Percentiles rank a stretch among this genome's conserved stretches.
These are phyloP conservation scores for Isatis lusitanica DNA, from an alignment of 441 rosid genomes.

Conservation along the genomic window DNA sequence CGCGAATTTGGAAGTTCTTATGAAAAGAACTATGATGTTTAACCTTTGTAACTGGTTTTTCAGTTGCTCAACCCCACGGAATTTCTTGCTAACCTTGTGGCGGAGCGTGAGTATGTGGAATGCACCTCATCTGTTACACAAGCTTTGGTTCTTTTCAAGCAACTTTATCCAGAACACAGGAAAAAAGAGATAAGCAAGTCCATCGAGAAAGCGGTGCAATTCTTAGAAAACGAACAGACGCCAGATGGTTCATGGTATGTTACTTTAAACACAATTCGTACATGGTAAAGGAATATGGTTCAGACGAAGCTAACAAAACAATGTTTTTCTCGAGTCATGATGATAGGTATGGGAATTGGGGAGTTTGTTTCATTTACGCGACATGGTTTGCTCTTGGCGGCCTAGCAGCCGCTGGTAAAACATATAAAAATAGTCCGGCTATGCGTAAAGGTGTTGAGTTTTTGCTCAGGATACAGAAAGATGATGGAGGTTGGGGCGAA, in stretches of 20 bases:
- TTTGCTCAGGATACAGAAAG: conserved; percentile 35
- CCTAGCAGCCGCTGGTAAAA: conserved; percentile 37
- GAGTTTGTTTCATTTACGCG: conserved; percentile 34
- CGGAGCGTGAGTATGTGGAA: conserved; percentile 40
- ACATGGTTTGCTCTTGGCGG: conserved; percentile 39
- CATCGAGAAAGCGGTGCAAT: conserved; percentile 34
- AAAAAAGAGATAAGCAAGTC: conserved; percentile 30
- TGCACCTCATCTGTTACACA: conserved; percentile 40
- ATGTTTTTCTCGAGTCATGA: background rate
- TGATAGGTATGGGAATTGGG: conserved; percentile 41
- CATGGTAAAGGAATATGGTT: background rate
- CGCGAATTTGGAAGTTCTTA: background rate
- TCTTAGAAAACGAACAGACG: conserved; percentile 35
- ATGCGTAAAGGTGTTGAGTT: conserved; percentile 34
- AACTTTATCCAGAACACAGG: conserved; percentile 33
- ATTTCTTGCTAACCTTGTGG: conserved; percentile 36
- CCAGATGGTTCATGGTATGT: conserved; percentile 46
- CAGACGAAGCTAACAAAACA: background rate
- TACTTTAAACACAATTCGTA: background rate
- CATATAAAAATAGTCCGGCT: conserved; percentile 9
- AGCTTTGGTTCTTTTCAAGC: conserved; percentile 33
- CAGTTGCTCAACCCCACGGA: conserved; percentile 40
- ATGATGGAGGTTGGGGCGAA: conserved; percentile 62
- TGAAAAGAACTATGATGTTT: background rate
- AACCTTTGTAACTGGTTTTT: conserved; percentile 8